Conservation (phyloP, 441 rosid species). For the Syzygium syzygioides region DNA sequence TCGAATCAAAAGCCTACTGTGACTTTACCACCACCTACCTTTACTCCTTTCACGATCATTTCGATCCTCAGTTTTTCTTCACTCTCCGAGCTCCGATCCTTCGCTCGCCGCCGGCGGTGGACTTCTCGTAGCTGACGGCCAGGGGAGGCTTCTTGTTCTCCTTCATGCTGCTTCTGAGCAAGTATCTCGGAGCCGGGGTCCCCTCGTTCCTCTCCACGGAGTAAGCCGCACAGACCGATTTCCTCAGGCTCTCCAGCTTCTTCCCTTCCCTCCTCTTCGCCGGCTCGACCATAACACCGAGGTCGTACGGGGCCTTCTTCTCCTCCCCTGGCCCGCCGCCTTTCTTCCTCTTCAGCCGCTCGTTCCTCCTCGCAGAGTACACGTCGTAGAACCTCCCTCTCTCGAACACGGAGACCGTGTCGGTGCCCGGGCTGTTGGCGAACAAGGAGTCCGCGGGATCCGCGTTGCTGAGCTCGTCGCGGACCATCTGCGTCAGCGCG, state of each 20-base stretch:
- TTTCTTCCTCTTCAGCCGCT: conserved; percentile 67
- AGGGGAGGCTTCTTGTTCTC: conserved; percentile 64
- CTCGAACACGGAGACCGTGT: conserved; percentile 43
- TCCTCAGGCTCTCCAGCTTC: conserved; percentile 48
- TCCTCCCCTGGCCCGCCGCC: conserved; percentile 17
- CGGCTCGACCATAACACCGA: conserved; percentile 54
- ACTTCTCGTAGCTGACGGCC: conserved; percentile 23
- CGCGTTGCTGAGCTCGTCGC: conserved; percentile 29
- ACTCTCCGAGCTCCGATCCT: conserved; percentile 23
- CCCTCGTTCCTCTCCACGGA: conserved; percentile 23
- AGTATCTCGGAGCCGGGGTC: conserved; percentile 47
- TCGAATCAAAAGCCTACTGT: not conserved
- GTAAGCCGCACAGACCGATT: conserved; percentile 40
- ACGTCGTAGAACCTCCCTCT: conserved; percentile 83
- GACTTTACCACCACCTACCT: not conserved
- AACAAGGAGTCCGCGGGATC: not conserved
- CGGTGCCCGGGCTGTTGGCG: not conserved
- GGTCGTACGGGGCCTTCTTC: conserved; percentile 26
- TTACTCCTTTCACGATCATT: not conserved
- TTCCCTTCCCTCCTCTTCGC: conserved; percentile 44
- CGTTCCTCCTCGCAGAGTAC: conserved; percentile 80
- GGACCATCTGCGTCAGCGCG: conserved; percentile 51
- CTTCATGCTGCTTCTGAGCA: conserved; percentile 69
- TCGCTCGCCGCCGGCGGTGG: conserved; percentile 20
- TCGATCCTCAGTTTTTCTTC: conserved; percentile 33